Evolutionary conservation across 768 basidiomycete species (phyloP).

Genomic region (Hydnomerulius pinastri): DNA sequence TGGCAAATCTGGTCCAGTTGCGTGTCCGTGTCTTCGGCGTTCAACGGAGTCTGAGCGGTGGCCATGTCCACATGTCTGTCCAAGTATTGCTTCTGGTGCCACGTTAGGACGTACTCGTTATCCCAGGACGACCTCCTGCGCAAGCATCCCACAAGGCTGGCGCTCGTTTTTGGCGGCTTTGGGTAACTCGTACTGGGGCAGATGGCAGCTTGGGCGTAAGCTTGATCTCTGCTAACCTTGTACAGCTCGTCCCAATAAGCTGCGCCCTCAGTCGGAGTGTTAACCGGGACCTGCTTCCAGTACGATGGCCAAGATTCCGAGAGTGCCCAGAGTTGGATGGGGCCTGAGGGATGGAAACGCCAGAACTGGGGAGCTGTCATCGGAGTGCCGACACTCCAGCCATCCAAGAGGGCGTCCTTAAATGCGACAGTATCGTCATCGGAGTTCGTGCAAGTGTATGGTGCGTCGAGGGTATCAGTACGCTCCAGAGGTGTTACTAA

Average conservation of each 20-base stretch:
- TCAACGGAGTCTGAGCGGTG: conserved; percentile 48
- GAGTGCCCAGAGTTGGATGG: conserved; percentile 61
- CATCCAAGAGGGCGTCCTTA: conserved; percentile 42
- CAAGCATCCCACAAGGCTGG: conserved; percentile 48
- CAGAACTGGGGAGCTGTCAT: conserved; percentile 62
- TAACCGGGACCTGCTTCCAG: conserved; percentile 51
- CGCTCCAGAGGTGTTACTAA: conserved; percentile 59
- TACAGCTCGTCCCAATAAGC: conserved; percentile 62
- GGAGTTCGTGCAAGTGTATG: conserved; percentile 46
- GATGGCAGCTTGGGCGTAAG: conserved; percentile 24
- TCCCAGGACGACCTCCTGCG: conserved; percentile 64
- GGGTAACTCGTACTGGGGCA: conserved; percentile 21
- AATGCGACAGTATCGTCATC: conserved; percentile 49
- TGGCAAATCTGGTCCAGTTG: conserved; percentile 50
- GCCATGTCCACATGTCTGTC: conserved; percentile 47
- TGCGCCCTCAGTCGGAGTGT: conserved; percentile 39
- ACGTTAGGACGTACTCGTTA: conserved; percentile 59
- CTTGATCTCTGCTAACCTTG: conserved; percentile 43
- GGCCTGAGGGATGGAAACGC: conserved; percentile 55
- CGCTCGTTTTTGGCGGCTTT: conserved; percentile 25
- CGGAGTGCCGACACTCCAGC: conserved; percentile 46
- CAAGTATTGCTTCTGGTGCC: conserved; percentile 69
- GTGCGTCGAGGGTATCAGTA: conserved; percentile 42
- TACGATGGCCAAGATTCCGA: conserved; percentile 53
- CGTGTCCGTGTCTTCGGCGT: conserved; percentile 43